These are phyloP conservation scores for Penicillium occitanis DNA, from an alignment of 2,329 filamentous ascomycete genomes.

Conservation along the genomic window DNA sequence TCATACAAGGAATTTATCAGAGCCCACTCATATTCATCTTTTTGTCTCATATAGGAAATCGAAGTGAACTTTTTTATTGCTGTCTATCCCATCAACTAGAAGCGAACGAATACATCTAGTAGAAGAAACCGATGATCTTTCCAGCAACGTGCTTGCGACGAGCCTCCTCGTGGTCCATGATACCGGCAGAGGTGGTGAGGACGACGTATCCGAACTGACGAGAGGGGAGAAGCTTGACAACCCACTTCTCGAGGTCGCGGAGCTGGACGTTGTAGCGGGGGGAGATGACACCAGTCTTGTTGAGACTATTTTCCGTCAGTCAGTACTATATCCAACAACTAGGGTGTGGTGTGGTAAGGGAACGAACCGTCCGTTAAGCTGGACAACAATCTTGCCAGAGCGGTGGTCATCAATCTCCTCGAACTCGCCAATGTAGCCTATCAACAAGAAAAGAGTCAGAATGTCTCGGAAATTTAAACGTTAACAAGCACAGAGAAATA, in stretches of 20 bases:
- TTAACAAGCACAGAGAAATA: slow-evolving; percentile 67
- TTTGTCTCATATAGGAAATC: slow-evolving; percentile 26
- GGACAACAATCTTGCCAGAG: slow-evolving; percentile 99
- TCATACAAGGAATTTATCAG: slow-evolving; percentile 25
- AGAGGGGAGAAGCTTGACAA: slow-evolving; percentile 96
- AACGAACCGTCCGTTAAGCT: slow-evolving; percentile 85
- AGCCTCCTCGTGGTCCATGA: slow-evolving; percentile 99
- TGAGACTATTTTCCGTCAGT: slow-evolving; percentile 56
- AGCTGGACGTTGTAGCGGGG: slow-evolving; percentile 99
- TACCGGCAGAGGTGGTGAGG: slow-evolving; percentile 97
- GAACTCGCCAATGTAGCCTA: slow-evolving; percentile 99
- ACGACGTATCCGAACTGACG: slow-evolving; percentile 99
- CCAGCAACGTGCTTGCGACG: slow-evolving; percentile 97
- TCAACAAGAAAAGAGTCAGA: slow-evolving; percentile 52
- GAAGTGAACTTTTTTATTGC: slow-evolving; percentile 31
- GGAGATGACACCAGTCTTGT: slow-evolving; percentile 99
- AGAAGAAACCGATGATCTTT: slow-evolving; percentile 99
- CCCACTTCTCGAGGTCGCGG: slow-evolving; percentile 98
- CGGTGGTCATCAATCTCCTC: slow-evolving; percentile 99
- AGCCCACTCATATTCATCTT: slow-evolving; percentile 24
- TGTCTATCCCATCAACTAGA: slow-evolving; percentile 5
- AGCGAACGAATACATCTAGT: slow-evolving; percentile 57
- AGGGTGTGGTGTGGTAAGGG: too few relatives aligned
- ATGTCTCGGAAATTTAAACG: slow-evolving; percentile 96
- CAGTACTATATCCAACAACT: slow-evolving; percentile 18